Evolutionary conservation across 2,329 filamentous ascomycete genomes (phyloP).

Genomic region (Paecilomyces sp.): DNA sequence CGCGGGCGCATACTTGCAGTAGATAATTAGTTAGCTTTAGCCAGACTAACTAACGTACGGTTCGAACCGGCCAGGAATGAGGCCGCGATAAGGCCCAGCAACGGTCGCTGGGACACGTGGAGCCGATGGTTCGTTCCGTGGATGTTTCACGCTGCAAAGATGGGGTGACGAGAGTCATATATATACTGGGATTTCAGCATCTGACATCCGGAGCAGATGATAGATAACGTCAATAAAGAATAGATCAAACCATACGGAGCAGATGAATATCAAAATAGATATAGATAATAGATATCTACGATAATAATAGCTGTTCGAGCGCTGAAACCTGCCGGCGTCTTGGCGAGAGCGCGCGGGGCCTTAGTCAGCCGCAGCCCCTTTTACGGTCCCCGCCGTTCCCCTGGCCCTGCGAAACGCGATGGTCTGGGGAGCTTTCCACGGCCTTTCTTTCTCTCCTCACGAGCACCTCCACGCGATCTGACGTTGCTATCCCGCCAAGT

Average conservation of each 20-base stretch:
- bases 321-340: neutral
- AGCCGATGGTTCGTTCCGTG: neutral
- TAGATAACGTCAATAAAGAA: neutral
- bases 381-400: slow-evolving; percentile 15
- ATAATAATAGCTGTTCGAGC: neutral
- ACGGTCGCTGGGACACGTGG: neutral
- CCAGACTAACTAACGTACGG: neutral
- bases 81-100: neutral
- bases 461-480: neutral
- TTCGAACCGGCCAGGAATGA: neutral
- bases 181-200: neutral
- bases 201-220: neutral
- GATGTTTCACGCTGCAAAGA: neutral
- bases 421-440: neutral
- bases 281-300: no score
- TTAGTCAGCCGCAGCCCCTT: slow-evolving; percentile 31
- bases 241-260: no score
- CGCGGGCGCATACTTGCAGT: neutral
- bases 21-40: no score
- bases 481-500: neutral
- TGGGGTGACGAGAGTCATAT: neutral
- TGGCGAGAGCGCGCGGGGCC: slow-evolving; percentile 6
- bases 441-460: neutral
- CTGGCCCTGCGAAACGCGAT: neutral
- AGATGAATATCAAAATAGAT: no score